phyloP scores from a whole-genome alignment of 2,329 filamentous ascomycete genomes.

The Cryphonectria japonica region DNA sequence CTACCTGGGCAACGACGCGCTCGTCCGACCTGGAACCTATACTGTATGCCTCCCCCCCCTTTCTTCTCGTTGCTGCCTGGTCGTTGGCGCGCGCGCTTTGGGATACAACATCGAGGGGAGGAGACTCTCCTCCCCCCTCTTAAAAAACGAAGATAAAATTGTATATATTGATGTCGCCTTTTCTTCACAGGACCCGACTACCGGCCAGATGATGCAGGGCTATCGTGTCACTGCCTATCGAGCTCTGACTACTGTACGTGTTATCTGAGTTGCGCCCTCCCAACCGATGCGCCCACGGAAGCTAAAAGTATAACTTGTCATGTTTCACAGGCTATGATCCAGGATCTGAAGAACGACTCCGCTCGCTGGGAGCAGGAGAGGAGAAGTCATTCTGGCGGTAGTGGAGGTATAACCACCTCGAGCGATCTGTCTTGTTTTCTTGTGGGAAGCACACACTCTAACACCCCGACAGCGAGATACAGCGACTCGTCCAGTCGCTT shows the following conservation, averaged over 20 bases:
- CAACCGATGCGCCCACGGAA: not conserved
- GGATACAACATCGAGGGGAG: no score
- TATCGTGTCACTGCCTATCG: slow-evolving; percentile 81
- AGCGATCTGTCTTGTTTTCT: slow-evolving; percentile 51
- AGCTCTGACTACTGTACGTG: slow-evolving; percentile 74
- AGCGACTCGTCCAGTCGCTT: slow-evolving; percentile 54
- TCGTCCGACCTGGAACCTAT: slow-evolving; percentile 75
- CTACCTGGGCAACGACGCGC: slow-evolving; percentile 80
- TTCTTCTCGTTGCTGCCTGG: not conserved
- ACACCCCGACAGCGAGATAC: slow-evolving; percentile 62
- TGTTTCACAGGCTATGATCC: slow-evolving; percentile 61
- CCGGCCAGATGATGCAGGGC: slow-evolving; percentile 65
- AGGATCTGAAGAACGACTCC: slow-evolving; percentile 65
- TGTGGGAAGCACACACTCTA: slow-evolving; percentile 55
- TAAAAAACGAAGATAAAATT: no score
- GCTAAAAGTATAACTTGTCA: not conserved
- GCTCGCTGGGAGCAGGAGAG: slow-evolving; percentile 65
- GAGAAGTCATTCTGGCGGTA: slow-evolving; percentile 54
- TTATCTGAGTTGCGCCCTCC: slow-evolving; percentile 8
- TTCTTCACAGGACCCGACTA: slow-evolving; percentile 48
- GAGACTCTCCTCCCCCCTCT: no score
- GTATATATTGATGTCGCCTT: slow-evolving; percentile 14
- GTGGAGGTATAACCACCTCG: slow-evolving; percentile 62
- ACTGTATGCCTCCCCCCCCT: slow-evolving; percentile 33
- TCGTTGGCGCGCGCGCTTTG: not conserved